phyloP scores from a whole-genome alignment of 2,329 filamentous ascomycete species.

The Xylaria multiplex region DNA sequence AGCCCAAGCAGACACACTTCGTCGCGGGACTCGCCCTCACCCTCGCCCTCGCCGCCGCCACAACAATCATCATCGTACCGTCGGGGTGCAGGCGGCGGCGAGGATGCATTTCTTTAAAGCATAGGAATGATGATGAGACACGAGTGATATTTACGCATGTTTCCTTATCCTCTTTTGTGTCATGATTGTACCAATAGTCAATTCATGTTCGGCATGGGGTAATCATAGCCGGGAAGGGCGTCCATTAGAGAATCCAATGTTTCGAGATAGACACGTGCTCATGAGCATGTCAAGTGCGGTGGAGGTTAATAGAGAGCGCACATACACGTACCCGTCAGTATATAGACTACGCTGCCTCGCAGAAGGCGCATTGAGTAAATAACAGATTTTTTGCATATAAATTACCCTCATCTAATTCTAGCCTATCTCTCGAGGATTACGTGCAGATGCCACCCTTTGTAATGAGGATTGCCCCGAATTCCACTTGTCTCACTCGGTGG shows the following conservation, averaged over 20 bases:
- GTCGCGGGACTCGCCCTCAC: slow-evolving; percentile 37
- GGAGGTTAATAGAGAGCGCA: slow-evolving; percentile 5
- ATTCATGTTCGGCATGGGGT: slow-evolving; percentile 16
- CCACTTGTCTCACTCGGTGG: slow-evolving; percentile 5
- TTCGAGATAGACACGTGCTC: slow-evolving; percentile 25
- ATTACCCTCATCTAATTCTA: background rate
- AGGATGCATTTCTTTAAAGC: slow-evolving; percentile 39
- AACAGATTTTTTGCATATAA: background rate
- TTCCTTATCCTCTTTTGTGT: slow-evolving; percentile 29
- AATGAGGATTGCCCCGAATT: background rate
- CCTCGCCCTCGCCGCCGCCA: slow-evolving; percentile 29
- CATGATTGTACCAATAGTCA: slow-evolving; percentile 34
- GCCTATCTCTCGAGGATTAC: background rate
- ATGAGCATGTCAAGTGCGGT: slow-evolving; percentile 13
- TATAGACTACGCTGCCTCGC: slow-evolving; percentile 18
- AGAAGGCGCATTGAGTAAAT: slow-evolving; percentile 16
- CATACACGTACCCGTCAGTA: slow-evolving; percentile 19
- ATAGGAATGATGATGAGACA: slow-evolving; percentile 43
- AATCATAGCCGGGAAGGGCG: slow-evolving; percentile 1
- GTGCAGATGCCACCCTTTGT: background rate
- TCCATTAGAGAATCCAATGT: slow-evolving; percentile 11
- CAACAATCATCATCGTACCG: slow-evolving; percentile 38
- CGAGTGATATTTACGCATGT: slow-evolving; percentile 40
- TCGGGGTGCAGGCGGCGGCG: slow-evolving; percentile 35
- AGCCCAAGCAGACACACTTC: slow-evolving; percentile 37